Percentiles rank a stretch among this genome's conserved stretches.
Evolutionary conservation across 2,329 filamentous ascomycete genomes (phyloP).

Genomic region (Diplodia mutila): DNA sequence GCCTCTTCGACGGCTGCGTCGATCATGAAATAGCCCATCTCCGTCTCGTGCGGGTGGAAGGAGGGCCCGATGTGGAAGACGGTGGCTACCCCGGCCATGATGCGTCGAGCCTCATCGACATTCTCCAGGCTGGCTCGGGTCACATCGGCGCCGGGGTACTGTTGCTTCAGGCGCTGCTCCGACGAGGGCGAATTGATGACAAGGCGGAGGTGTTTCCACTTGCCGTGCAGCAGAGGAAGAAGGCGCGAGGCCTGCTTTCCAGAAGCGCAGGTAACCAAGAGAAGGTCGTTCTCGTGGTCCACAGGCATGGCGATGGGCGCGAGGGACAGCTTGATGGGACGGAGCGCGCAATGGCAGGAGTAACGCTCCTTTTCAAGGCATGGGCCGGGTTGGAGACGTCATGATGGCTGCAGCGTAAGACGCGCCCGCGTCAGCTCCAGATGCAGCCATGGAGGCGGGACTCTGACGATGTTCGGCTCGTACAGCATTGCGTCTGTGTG

Average conservation of each 20-base stretch:
- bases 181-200: slow-evolving; percentile 38
- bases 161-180: slow-evolving; percentile 32
- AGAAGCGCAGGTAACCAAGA: slow-evolving; percentile 45
- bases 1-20: slow-evolving; percentile 38
- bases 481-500: neutral
- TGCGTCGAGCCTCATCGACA: slow-evolving; percentile 30
- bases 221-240: slow-evolving; percentile 40
- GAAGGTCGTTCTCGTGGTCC: slow-evolving; percentile 36
- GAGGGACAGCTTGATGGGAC: slow-evolving; percentile 25
- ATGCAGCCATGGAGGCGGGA: neutral
- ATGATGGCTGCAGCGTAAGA: neutral
- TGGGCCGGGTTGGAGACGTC: neutral
- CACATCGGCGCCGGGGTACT: slow-evolving; percentile 41
- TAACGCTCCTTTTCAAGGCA: neutral
- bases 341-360: neutral
- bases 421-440: neutral
- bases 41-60: slow-evolving; percentile 41
- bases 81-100: slow-evolving; percentile 37
- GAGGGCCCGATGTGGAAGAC: slow-evolving; percentile 42
- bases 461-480: neutral
- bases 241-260: slow-evolving; percentile 44
- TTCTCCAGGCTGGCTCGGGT: slow-evolving; percentile 37
- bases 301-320: slow-evolving; percentile 30
- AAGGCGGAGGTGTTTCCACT: slow-evolving; percentile 41
- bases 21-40: slow-evolving; percentile 43